These are phyloP conservation scores for thale cress (Arabidopsis thaliana) DNA, from an alignment of 345 rosid species.

Conservation along the genomic window TAIR10.1 NC_003074.8:916001-916500, in stretches of 20 bases:
- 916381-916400: constrained; percentile 9
- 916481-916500: constrained; percentile 32
- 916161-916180: constrained; percentile 31
- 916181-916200: neutral
- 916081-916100: constrained; percentile 46
- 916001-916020: neutral
- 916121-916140: constrained; percentile 26
- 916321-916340: constrained; percentile 29
- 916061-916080: constrained; percentile 14
- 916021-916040: neutral
- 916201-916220: neutral
- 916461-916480: constrained; percentile 33
- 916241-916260: constrained; percentile 17
- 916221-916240: constrained; percentile 18
- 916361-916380: constrained; percentile 1
- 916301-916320: constrained; percentile 39
- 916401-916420: constrained; percentile 2
- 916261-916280: constrained; percentile 40
- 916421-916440: constrained; percentile 33
- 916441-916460: constrained; percentile 38
- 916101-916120: constrained; percentile 43
- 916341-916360: constrained; percentile 13
- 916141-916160: neutral
- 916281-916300: constrained; percentile 34
- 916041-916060: neutral